These are phyloP conservation scores for Arachnomyces sp. DNA, from an alignment of 2,329 filamentous ascomycete species.

Conservation along the genomic window DNA sequence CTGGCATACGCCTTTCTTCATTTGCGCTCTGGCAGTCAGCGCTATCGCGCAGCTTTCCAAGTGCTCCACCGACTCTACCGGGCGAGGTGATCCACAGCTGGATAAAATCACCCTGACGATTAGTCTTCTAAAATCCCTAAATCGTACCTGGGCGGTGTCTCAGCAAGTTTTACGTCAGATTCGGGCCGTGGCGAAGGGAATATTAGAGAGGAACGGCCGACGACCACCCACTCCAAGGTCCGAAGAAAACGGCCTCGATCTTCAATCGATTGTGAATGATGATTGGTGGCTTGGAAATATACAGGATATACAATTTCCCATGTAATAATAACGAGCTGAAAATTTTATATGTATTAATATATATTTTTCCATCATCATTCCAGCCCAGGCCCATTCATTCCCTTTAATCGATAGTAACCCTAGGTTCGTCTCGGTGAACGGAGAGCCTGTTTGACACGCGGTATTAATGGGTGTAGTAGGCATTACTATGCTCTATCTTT, in stretches of 20 bases:
- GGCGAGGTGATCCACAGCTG: constrained; percentile 50
- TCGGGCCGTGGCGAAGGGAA: constrained; percentile 68
- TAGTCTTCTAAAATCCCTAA: constrained; percentile 62
- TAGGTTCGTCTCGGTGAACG: too few relatives aligned
- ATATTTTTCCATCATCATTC: too few relatives aligned
- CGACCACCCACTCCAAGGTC: constrained; percentile 17
- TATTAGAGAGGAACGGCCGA: constrained; percentile 40
- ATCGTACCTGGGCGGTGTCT: constrained; percentile 64
- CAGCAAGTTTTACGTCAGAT: constrained; percentile 63
- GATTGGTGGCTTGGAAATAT: constrained; percentile 15
- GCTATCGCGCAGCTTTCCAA: constrained; percentile 75
- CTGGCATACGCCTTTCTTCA: constrained; percentile 75
- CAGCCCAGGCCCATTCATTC: too few relatives aligned
- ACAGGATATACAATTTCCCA: constrained; percentile 1
- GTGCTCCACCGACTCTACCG: constrained; percentile 53
- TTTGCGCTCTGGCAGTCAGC: constrained; percentile 67
- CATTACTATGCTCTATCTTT: too few relatives aligned
- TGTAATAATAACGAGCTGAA: too few relatives aligned
- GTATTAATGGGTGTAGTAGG: too few relatives aligned
- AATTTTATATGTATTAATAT: too few relatives aligned
- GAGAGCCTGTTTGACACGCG: too few relatives aligned
- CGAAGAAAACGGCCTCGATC: constrained; percentile 11
- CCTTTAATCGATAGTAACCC: too few relatives aligned
- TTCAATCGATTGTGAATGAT: constrained; percentile 11
- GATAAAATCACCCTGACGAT: constrained; percentile 73